A percentile compares a stretch with the other conserved stretches of the same genome.
Conservation (phyloP, 257 asterid species). For the Lantana camara region DNA sequence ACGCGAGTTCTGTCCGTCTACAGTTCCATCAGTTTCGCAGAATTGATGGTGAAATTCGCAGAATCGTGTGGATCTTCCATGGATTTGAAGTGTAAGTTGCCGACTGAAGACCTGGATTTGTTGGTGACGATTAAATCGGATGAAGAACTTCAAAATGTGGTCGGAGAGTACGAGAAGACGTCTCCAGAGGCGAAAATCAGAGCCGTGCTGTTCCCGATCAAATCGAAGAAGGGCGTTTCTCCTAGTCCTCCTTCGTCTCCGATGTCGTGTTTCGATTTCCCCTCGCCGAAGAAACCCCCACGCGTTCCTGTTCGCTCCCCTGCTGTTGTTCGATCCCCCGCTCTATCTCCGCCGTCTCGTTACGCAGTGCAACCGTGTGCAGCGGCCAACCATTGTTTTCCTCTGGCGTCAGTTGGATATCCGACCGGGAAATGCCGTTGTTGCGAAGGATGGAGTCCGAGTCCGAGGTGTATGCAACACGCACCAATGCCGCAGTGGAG, state of each 20-base stretch:
- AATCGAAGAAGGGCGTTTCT: constrained; percentile 49
- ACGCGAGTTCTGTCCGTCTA: constrained; percentile 78
- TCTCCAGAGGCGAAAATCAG: constrained; percentile 61
- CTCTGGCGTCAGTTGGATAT: constrained; percentile 32
- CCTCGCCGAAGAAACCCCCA: constrained; percentile 35
- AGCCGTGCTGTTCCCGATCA: constrained; percentile 62
- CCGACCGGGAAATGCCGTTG: constrained; percentile 28
- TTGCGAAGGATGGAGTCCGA: constrained; percentile 29
- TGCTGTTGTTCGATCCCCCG: no score
- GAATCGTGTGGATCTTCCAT: constrained; percentile 71
- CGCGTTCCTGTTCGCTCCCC: no score
- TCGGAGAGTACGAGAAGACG: constrained; percentile 67
- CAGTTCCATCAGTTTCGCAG: constrained; percentile 45
- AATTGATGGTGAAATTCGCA: constrained; percentile 71
- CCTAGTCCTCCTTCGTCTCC: constrained; percentile 79
- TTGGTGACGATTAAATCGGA: constrained; percentile 68
- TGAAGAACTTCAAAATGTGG: constrained; percentile 60
- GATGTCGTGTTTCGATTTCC: constrained; percentile 60
- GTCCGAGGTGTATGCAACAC: no score
- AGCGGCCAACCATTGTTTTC: constrained; percentile 13
- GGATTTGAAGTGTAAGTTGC: constrained; percentile 73
- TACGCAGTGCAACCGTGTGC: constrained; percentile 25
- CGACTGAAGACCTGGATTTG: constrained; percentile 76
- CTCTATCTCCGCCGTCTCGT: constrained; percentile 10
- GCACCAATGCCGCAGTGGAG: no score